Base-by-base conservation (phyloP, 2,329 filamentous ascomycete species). In the Lasiodiplodia sp. region DNA sequence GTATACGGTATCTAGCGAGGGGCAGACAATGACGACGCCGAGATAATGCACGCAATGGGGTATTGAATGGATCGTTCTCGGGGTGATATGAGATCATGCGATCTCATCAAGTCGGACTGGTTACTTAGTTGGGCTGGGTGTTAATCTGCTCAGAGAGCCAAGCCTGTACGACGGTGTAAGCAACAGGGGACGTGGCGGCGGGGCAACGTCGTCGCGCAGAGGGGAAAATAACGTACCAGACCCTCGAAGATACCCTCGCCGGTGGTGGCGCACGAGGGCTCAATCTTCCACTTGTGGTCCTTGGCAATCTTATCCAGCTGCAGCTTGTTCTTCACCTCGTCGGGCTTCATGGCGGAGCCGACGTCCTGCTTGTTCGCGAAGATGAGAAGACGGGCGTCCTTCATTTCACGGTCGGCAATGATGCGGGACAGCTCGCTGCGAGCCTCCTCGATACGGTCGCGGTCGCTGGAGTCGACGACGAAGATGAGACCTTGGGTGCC, bases 311-410 rank as follows among this genome's bases (percentile, higher is more conserved):
- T 80, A 68, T 83, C 79, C 52, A 86, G 78, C 72, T 84, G 80
- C 40, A 86, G 80, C 69, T 77, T 77, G 67, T 84, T 81, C 28
- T 82, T 83, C 55, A 86, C 82, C 71, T 85, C 82, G 73, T 85
- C 82, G 51, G 83, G 83, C 72, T 79, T 76, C 82, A 85, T 84
- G 14, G 83, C 82, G 83, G 71, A 67, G n/a, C 5, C 91, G 83
- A 98, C 86, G 94, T 99, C 96, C 88, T 99, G 96, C 89, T 99
- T 99, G 91, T 99, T 99, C 85, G 96, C 96, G 80, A 99, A 99
- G 78, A 99, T 95, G 78, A 99, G 86, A 76, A 99, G 89, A 77
- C 97, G 91, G 75, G 96, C 96, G 82, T 99, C 96, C 82, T 95
- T 92, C 83, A 99, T 93, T 87, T 99, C 96, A 75, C 97, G 92